Base-by-base conservation (phyloP, 345 rosid species). In the Heritiera littoralis region DNA sequence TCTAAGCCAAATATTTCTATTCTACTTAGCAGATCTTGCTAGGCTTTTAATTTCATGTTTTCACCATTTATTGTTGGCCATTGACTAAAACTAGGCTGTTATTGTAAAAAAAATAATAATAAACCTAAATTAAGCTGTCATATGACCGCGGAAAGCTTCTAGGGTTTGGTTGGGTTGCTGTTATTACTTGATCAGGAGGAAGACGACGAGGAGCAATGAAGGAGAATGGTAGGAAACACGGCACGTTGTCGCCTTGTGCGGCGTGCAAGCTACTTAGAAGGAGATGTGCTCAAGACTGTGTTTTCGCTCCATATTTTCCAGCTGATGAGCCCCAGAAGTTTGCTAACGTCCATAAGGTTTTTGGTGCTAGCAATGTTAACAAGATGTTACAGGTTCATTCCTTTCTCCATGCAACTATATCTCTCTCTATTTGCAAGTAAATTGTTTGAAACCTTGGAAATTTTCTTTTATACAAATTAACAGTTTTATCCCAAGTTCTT, bases 341-440 rank as follows among this genome's bases (percentile, higher is more conserved):
- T 81, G 97, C 98, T 6, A 90, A 83, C 72, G 98, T 93, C 2
- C 98, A 95, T 77, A 92, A 89, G 86, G 90, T 95, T n/a, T 95
- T 93, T 65, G 98, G 98, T 48, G 98, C 98, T 11, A 93, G 98
- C 88, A 95, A 93, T 84, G 97, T 95, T 81, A 95, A 85, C 90
- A 95, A 93, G 85, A 87, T 93, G 94, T 66, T 95, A 74, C 98
- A 95, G 98, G 98, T 92, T 70, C 80, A 49, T 56, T 55, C 75
- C 63, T 72, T 70, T 72, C 45, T 0, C 59, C 67, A 43, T 51
- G 32, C 72, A 28, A 17, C 32, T 43, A 55, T 69, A 32, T 48
- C 17, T 0, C 15, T 68, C 80, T 78, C 75, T 74, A n/a, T 68
- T 59, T 46, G 60, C 60, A 28, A 7, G 20, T 20, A 51, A 51